These are phyloP conservation scores for Claviceps maximensis DNA, from an alignment of 2,329 filamentous ascomycete genomes.

Conservation along the genomic window DNA sequence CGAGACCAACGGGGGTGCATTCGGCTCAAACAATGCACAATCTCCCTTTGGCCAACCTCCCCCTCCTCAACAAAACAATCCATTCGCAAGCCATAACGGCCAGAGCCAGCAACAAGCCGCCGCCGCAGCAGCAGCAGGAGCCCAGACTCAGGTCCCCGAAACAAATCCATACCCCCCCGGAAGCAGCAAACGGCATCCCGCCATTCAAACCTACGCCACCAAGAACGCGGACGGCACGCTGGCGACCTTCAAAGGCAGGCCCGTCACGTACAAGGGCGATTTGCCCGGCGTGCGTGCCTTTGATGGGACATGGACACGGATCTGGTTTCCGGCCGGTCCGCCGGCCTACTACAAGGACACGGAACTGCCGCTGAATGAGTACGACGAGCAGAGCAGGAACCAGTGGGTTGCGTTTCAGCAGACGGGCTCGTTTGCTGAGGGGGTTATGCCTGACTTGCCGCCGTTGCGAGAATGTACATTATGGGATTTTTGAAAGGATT, in stretches of 20 bases:
- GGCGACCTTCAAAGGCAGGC: conserved; percentile 48
- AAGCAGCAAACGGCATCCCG: conserved; percentile 31
- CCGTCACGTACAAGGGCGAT: conserved; percentile 42
- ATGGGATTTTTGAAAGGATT: conserved; percentile 55
- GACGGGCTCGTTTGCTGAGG: conserved; percentile 55
- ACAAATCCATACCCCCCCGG: conserved; percentile 30
- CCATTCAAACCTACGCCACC: conserved; percentile 29
- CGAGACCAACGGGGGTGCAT: conserved; percentile 10
- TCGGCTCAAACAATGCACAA: conserved; percentile 8
- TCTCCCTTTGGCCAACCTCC: conserved; percentile 14
- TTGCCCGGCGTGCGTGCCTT: conserved; percentile 35
- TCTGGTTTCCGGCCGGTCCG: conserved; percentile 63
- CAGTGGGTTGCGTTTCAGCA: conserved; percentile 53
- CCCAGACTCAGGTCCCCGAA: neutral
- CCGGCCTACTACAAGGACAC: conserved; percentile 51
- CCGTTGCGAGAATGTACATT: conserved; percentile 63
- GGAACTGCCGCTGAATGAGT: conserved; percentile 41
- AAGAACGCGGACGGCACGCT: conserved; percentile 32
- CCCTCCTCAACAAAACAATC: conserved; percentile 12
- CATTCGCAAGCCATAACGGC: conserved; percentile 11
- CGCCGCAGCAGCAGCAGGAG: neutral
- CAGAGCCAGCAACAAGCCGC: conserved; percentile 8
- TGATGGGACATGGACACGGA: conserved; percentile 46
- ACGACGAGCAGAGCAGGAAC: conserved; percentile 45
- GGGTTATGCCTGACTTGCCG: conserved; percentile 62